phyloP scores from a whole-genome alignment of 2,329 filamentous ascomycete species.

The Nigrospora oryzae region DNA sequence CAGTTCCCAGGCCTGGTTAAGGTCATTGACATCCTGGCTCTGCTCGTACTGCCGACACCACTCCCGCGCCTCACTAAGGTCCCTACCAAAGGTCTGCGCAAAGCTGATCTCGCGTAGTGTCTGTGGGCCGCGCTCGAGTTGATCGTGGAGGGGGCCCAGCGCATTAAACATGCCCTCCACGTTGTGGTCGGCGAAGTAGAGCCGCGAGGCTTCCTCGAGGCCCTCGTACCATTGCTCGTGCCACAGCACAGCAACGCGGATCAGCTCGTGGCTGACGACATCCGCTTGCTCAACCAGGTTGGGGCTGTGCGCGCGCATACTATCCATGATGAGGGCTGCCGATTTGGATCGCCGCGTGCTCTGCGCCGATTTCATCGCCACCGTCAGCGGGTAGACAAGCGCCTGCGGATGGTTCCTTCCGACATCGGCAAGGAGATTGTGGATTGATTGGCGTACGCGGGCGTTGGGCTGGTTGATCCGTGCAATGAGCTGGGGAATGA shows the following conservation, averaged over 20 bases:
- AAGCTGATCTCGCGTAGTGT: conserved; percentile 96
- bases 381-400: conserved; percentile 91
- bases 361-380: conserved; percentile 90
- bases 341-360: conserved; percentile 77
- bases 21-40: conserved; percentile 83
- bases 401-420: conserved; percentile 93
- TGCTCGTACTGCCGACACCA: conserved; percentile 91
- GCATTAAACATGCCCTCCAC: conserved; percentile 96
- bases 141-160: conserved; percentile 81
- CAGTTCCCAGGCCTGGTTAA: conserved; percentile 97
- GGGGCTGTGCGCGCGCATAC: conserved; percentile 90
- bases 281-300: conserved; percentile 92
- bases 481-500: conserved; percentile 94
- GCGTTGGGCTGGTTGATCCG: conserved; percentile 94
- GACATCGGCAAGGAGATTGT: conserved; percentile 85
- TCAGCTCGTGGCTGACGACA: conserved; percentile 90
- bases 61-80: conserved; percentile 87
- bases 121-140: conserved; percentile 84
- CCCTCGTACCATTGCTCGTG: conserved; percentile 99
- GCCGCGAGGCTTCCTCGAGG: conserved; percentile 86
- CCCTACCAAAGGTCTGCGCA: conserved; percentile 91
- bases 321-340: conserved; percentile 92
- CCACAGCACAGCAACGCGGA: conserved; percentile 94
- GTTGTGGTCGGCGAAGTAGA: conserved; percentile 97
- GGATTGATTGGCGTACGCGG: conserved; percentile 81